Percentiles rank a stretch among this genome's conserved stretches.
These are phyloP conservation scores for Fusarium chuoi DNA, from an alignment of 2,329 filamentous ascomycete species.

Conservation along the genomic window DNA sequence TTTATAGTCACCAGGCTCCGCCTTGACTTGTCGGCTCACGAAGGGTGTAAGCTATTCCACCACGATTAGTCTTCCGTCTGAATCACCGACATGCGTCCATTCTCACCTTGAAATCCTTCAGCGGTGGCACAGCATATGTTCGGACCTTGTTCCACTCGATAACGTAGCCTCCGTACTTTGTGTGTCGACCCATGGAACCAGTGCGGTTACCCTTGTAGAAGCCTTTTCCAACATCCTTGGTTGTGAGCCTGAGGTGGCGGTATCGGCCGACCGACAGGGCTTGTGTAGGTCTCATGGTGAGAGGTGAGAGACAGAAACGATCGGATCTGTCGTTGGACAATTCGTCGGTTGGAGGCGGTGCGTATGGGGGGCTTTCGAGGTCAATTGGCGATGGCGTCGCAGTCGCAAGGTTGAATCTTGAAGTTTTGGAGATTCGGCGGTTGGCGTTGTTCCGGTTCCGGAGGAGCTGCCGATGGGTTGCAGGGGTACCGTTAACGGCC, in stretches of 20 bases:
- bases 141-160: slow-evolving; percentile 90
- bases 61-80: slow-evolving; percentile 21
- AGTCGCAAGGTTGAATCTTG: slow-evolving; percentile 28
- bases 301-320: neutral
- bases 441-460: slow-evolving; percentile 48
- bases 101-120: slow-evolving; percentile 77
- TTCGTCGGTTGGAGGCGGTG: slow-evolving; percentile 4
- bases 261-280: slow-evolving; percentile 73
- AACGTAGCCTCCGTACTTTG: slow-evolving; percentile 82
- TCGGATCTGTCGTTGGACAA: neutral
- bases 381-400: slow-evolving; percentile 14
- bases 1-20: slow-evolving; percentile 64
- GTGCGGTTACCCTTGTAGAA: slow-evolving; percentile 97
- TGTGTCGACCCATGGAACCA: slow-evolving; percentile 87
- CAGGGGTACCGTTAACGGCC: slow-evolving; percentile 27
- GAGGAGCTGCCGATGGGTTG: slow-evolving; percentile 22
- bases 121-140: slow-evolving; percentile 83
- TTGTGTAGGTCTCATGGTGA: slow-evolving; percentile 74
- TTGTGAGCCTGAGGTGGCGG: slow-evolving; percentile 83
- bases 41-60: slow-evolving; percentile 78
- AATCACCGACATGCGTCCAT: neutral
- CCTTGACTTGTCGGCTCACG: slow-evolving; percentile 70
- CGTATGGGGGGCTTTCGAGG: slow-evolving; percentile 5
- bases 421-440: slow-evolving; percentile 37
- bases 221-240: slow-evolving; percentile 91